Conservation (phyloP, 169 alveolate genomes). For the Eimeria maxima region DNA sequence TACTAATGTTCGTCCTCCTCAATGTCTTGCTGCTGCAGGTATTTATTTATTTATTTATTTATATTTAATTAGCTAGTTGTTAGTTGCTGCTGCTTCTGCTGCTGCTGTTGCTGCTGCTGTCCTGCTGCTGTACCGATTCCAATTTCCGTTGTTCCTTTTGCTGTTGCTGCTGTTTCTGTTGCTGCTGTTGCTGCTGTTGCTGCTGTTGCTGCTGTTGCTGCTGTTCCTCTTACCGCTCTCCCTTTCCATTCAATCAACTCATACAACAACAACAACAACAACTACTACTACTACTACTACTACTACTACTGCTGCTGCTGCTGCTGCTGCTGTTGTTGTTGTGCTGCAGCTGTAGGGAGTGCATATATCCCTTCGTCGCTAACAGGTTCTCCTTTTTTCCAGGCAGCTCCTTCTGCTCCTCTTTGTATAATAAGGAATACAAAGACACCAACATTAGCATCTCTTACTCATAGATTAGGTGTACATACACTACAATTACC, state of each 20-base stretch:
- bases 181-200: background rate
- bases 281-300: too few species aligned
- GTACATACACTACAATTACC: background rate
- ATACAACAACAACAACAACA: too few species aligned
- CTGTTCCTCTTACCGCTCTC: too few species aligned
- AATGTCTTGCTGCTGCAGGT: slow-evolving; percentile 71
- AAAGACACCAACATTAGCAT: slow-evolving; percentile 62
- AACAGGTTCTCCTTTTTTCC: slow-evolving; percentile 81
- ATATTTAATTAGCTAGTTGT: background rate
- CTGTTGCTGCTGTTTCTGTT: background rate
- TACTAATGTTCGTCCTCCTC: slow-evolving; percentile 73
- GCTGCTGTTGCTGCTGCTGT: background rate
- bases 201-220: background rate
- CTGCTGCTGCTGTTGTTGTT: background rate
- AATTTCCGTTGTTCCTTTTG: too few species aligned
- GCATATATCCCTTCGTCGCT: slow-evolving; percentile 69
- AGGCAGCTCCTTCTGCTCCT: slow-evolving; percentile 80
- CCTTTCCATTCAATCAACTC: too few species aligned
- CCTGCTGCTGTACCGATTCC: too few species aligned
- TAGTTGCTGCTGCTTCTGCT: background rate
- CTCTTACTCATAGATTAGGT: slow-evolving; percentile 37
- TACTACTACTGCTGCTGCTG: background rate
- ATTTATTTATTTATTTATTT: too few species aligned
- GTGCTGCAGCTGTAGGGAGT: slow-evolving; percentile 59
- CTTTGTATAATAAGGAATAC: slow-evolving; percentile 36